Conservation (phyloP, 345 rosid genomes). For the Acer yangbiense region DNA sequence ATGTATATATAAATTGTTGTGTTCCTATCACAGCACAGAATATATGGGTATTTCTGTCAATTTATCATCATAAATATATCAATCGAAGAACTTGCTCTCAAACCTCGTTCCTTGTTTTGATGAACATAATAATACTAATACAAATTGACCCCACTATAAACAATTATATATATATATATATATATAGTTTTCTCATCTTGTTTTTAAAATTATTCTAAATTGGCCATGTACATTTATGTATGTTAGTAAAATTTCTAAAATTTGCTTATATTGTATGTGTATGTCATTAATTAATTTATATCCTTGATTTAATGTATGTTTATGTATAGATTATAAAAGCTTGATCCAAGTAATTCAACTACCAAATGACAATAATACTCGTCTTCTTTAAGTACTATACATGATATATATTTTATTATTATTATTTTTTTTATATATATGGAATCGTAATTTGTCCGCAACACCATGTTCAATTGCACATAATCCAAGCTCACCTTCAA, state of each 20-base stretch:
- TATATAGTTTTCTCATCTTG: no score
- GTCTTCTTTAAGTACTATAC: conserved; percentile 7
- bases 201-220: no score
- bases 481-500: conserved; percentile 35
- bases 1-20: neutral
- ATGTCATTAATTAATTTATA: neutral
- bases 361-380: neutral
- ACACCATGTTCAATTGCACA: conserved; percentile 51
- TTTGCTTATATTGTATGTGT: neutral
- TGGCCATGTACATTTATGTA: neutral
- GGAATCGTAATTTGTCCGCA: conserved; percentile 45
- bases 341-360: conserved; percentile 4
- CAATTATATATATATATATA: no score
- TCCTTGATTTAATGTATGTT: neutral
- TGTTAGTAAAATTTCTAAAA: neutral
- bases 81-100: neutral
- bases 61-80: neutral
- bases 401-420: neutral
- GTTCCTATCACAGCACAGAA: conserved; percentile 17
- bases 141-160: neutral
- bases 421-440: neutral
- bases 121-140: neutral
- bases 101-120: conserved; percentile 1
- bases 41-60: conserved; percentile 1
- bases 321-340: neutral